phyloP scores from a whole-genome alignment of 1,284 basidiomycete genomes.

The Austropuccinia psidii region DNA sequence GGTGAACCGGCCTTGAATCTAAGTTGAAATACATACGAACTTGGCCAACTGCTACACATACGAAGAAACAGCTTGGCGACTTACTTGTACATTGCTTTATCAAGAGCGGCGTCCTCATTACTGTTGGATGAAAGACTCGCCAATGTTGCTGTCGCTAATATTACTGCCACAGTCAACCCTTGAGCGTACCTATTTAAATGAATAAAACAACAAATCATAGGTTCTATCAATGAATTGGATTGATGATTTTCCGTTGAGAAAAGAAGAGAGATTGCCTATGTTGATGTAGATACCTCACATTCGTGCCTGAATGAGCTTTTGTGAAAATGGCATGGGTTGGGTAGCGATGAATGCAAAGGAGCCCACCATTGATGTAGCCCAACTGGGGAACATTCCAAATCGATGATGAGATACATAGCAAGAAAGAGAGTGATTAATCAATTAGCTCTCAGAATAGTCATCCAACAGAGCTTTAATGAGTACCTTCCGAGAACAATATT shows the following conservation, averaged over 20 bases:
- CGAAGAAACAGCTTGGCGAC: background rate
- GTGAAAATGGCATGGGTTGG: constrained; percentile 29
- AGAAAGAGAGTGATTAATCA: background rate
- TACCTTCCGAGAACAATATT: constrained; percentile 20
- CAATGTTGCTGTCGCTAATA: constrained; percentile 16
- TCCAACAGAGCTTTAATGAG: background rate
- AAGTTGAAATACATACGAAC: background rate
- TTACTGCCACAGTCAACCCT: constrained; percentile 29
- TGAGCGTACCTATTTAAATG: constrained; percentile 21
- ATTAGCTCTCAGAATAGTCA: background rate
- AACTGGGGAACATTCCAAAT: background rate
- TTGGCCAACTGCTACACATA: background rate
- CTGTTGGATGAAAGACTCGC: background rate
- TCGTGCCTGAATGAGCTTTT: constrained; percentile 28
- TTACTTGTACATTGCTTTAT: constrained; percentile 26
- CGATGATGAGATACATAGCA: background rate
- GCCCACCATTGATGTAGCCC: constrained; percentile 28
- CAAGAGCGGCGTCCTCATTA: background rate
- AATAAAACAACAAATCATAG: background rate
- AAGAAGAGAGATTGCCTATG: background rate
- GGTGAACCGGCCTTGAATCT: constrained; percentile 26
- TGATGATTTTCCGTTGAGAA: background rate
- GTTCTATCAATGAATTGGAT: background rate
- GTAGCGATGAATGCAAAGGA: constrained; percentile 21
- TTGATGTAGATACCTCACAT: constrained; percentile 17